Base-by-base conservation (phyloP, 2,329 filamentous ascomycete species). In the Paraphoma sp. region DNA sequence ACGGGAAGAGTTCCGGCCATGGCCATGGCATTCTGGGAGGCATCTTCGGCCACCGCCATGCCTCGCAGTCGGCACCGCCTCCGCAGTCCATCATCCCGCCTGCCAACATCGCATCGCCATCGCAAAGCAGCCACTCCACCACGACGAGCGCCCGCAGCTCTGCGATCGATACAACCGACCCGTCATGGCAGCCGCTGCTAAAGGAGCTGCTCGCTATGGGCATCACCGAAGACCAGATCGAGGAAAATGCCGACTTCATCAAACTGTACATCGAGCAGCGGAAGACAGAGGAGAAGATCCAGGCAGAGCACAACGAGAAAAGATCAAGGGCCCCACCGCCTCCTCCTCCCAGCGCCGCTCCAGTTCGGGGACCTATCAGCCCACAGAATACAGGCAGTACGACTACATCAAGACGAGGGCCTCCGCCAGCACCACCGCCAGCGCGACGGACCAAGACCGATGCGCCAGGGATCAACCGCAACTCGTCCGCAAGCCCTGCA, bases 181-280 rank as follows among this genome's bases (percentile, higher is more conserved):
- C 87, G 1, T 83, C 83, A 51, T 87, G 84, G 78, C 84, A 87
- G 70, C 82, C 82, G 9, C 78, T 89, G 16, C 71, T 89, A 57
- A 82, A 86, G 56, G 86, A 89, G 65, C 73, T 90, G 51, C 68
- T 84, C 62, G 78, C 80, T 17, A 88, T 89, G 85, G 87, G 87
- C 42, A 89, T 90, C 51, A 89, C 86, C 1, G 85, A 88, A 67
- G 87, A 89, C 65, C 84, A 89, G 73, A 88, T 90, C 53, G 84
- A 84, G 56, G 83, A 88, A 62, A 87, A 89, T 69, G 83, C 85
- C 2, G 87, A 87, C 53, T 90, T 90, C 65, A 89, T 90, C 74
- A 87, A 87, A 76, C 79, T 82, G 54, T 89, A 88, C 67, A 86
- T 89, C 60, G 85, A 87, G 68, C 84, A 88, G 69, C 84, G 86